Evolutionary conservation across 208 protist genomes (phyloP).

Genomic region (Acanthamoeba healyi): DNA sequence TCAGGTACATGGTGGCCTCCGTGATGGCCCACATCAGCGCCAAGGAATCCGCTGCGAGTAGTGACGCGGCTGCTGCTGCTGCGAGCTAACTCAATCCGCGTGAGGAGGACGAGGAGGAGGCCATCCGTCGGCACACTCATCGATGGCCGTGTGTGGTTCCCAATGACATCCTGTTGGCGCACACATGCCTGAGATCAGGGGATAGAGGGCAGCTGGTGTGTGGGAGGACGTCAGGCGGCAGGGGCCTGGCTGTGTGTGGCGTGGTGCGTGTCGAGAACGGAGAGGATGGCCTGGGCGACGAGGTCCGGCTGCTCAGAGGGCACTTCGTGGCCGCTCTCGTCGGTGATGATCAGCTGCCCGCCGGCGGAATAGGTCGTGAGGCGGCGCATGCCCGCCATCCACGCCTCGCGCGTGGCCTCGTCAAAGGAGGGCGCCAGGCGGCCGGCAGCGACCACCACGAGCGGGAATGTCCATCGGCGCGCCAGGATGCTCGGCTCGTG

Average conservation of each 20-base stretch:
- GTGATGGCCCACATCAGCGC: background rate
- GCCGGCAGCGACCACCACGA: background rate
- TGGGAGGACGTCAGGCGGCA: too few species aligned
- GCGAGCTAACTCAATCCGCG: too few species aligned
- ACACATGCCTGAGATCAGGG: too few species aligned
- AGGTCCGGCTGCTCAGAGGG: slow-evolving; percentile 33
- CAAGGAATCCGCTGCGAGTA: too few species aligned
- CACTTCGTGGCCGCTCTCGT: background rate
- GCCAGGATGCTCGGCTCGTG: background rate
- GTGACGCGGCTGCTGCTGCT: too few species aligned
- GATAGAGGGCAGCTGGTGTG: too few species aligned
- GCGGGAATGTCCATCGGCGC: background rate
- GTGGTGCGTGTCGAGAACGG: background rate
- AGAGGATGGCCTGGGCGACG: background rate
- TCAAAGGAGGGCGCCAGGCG: background rate
- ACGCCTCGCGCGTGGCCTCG: background rate
- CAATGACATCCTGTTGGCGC: too few species aligned
- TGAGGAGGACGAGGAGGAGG: too few species aligned
- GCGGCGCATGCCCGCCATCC: background rate
- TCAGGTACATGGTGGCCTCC: slow-evolving; percentile 18
- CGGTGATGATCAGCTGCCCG: background rate
- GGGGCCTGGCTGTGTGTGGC: too few species aligned
- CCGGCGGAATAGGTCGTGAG: background rate
- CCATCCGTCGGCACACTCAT: too few species aligned
- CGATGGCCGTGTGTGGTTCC: too few species aligned